phyloP scores from a whole-genome alignment of 75 land plant genomes.

The Cupressus sempervirens region DNA sequence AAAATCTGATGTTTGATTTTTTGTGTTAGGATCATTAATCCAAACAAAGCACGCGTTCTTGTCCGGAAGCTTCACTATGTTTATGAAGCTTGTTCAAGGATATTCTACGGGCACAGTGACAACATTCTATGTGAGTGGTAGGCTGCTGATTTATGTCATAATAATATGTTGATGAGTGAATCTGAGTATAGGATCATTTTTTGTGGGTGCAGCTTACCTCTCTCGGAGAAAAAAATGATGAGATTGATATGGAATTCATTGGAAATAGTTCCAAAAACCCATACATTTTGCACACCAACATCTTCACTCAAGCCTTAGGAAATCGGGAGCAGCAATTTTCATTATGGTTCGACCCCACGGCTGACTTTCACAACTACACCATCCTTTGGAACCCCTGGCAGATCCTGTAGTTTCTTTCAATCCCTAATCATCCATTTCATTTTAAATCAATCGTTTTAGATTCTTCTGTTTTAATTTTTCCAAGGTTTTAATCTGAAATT shows the following conservation, averaged over 20 bases:
- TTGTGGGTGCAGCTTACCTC: not conserved
- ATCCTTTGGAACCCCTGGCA: constrained; percentile 39
- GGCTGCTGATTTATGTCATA: no score
- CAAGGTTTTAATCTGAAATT: no score
- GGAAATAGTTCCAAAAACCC: constrained; percentile 14
- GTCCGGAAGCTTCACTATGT: constrained; percentile 41
- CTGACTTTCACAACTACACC: constrained; percentile 40
- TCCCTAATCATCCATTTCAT: no score
- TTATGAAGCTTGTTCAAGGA: constrained; percentile 42
- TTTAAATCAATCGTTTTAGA: no score
- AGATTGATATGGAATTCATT: constrained; percentile 29
- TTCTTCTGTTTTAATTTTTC: no score
- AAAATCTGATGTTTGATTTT: not conserved
- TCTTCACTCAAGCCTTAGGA: not conserved
- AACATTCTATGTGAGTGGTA: constrained; percentile 16
- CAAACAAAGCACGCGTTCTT: constrained; percentile 25
- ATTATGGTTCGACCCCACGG: constrained; percentile 52
- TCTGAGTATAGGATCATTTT: no score
- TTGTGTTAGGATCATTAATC: constrained; percentile 22
- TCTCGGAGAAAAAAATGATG: constrained; percentile 2
- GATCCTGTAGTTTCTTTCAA: not conserved
- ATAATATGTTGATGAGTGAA: not conserved
- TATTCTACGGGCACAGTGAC: constrained; percentile 38
- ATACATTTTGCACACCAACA: constrained; percentile 24
- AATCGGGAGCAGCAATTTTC: constrained; percentile 37